Conservation (phyloP, 352 stramenopile species). For the Aphanomyces astaci region DNA sequence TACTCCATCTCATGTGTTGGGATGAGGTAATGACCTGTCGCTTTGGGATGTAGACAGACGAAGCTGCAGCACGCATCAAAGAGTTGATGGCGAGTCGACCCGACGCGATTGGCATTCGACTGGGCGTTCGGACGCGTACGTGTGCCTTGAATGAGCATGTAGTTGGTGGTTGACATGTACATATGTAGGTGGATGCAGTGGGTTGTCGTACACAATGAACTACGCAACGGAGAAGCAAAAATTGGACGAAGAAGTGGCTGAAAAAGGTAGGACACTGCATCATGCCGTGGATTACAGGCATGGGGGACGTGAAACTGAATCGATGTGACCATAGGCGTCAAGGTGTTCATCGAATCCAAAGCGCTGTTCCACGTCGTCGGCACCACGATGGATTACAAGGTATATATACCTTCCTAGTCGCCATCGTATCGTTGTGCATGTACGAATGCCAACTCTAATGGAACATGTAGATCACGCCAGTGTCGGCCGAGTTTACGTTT, state of each 20-base stretch:
- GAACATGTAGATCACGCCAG: conserved; percentile 82
- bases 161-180: neutral
- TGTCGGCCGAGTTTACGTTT: conserved; percentile 98
- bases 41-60: conserved; percentile 58
- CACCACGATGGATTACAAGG: conserved; percentile 97
- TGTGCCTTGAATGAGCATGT: conserved; percentile 10
- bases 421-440: neutral
- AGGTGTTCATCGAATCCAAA: conserved; percentile 97
- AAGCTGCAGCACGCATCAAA: conserved; percentile 79
- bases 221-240: conserved; percentile 94
- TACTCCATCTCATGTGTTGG: conserved; percentile 1
- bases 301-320: too few species aligned
- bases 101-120: conserved; percentile 90
- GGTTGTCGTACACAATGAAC: conserved; percentile 98
- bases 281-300: too few species aligned
- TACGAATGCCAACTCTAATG: neutral
- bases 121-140: conserved; percentile 91
- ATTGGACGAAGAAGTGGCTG: conserved; percentile 90
- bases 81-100: conserved; percentile 78
- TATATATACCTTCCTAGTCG: conserved; percentile 22
- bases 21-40: neutral
- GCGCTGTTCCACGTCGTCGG: conserved; percentile 98
- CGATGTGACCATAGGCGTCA: conserved; percentile 78
- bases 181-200: conserved; percentile 92
- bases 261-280: conserved; percentile 47